Base-by-base conservation (phyloP, 2,329 filamentous ascomycete genomes). In the Claviceps capensis region DNA sequence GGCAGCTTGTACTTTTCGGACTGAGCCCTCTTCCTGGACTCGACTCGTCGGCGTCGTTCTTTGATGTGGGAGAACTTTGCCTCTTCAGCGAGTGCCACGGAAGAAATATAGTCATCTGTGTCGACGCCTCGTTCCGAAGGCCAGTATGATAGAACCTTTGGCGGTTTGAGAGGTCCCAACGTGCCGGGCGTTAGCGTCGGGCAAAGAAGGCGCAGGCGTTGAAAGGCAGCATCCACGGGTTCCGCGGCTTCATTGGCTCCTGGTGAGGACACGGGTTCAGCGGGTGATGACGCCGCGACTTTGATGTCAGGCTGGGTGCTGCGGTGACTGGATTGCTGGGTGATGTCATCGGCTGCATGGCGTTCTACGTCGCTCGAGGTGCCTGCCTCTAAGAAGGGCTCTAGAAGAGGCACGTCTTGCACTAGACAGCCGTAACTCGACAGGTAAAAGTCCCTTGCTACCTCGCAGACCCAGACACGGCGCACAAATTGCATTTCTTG, bases 141-240 rank as follows among this genome's bases (percentile, higher is more conserved):
- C 70, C 70, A 73, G 54, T 64, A 64, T 5, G 65, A 61, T 1
- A 73, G 58, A 1, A 71, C 53, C 4, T 55, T 59, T 2, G 64
- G 60, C 26, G 60, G 57, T 37, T 62, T 64, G 17, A 60, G 58
- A 6, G 57, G 53, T 5, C 58, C 60, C 48, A 65, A 53, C 22
- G 59, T 61, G 1, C 59, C 60, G 0, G 61, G 43, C 13, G 58
- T 54, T 2, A 70, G 42, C 0, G 61, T 62, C 4, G 67, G 61
- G 1, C 62, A 63, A 6, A 71, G 62, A 2, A 69, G 61, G 26
- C 60, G 61, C 1, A 71, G 59, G 14, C 69, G 63, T n/a, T 61
- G 59, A 37, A 69, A 56, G 3, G 65, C 64, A 22, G 55, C 60
- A 52, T 68, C 66, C 4, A 49, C 49, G 5, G 30, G 30, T 34